These are phyloP conservation scores for Xylaria flabelliformis DNA, from an alignment of 495 filamentous ascomycete genomes.

Conservation along the genomic window DNA sequence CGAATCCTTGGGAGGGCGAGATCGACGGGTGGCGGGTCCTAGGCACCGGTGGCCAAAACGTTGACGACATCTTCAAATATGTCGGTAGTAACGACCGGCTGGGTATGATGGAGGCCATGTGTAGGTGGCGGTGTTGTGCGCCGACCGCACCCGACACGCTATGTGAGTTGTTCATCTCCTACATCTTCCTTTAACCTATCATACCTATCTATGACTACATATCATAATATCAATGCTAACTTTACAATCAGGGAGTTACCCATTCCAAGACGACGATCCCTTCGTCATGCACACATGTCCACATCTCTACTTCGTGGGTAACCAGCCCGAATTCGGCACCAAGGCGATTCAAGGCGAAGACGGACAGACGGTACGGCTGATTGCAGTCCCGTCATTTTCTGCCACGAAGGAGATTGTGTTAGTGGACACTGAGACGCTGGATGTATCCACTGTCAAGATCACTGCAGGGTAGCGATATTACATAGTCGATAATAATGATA, in stretches of 20 bases:
- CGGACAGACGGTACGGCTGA: constrained; percentile 72
- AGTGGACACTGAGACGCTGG: constrained; percentile 84
- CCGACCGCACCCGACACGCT: constrained; percentile 96
- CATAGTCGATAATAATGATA: constrained; percentile 3
- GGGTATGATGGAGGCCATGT: constrained; percentile 88
- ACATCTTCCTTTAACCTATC: background rate
- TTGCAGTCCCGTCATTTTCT: constrained; percentile 81
- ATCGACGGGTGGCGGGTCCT: constrained; percentile 86
- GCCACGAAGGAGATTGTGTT: constrained; percentile 83
- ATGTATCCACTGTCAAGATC: constrained; percentile 70
- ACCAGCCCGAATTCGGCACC: constrained; percentile 83
- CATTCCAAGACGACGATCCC: constrained; percentile 89
- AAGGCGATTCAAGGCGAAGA: constrained; percentile 65
- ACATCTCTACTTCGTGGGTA: constrained; percentile 89
- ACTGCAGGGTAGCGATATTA: constrained; percentile 23
- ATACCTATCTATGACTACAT: background rate
- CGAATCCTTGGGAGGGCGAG: constrained; percentile 92
- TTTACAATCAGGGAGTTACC: constrained; percentile 78
- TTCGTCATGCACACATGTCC: constrained; percentile 85
- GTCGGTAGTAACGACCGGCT: constrained; percentile 75
- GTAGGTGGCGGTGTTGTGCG: constrained; percentile 89
- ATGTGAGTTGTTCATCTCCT: constrained; percentile 64
- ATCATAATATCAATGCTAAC: background rate
- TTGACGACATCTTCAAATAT: constrained; percentile 94
- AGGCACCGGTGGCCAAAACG: constrained; percentile 86